Evolutionary conservation across 2,329 filamentous ascomycete genomes (phyloP).

Genomic region (Penicillium sp.): DNA sequence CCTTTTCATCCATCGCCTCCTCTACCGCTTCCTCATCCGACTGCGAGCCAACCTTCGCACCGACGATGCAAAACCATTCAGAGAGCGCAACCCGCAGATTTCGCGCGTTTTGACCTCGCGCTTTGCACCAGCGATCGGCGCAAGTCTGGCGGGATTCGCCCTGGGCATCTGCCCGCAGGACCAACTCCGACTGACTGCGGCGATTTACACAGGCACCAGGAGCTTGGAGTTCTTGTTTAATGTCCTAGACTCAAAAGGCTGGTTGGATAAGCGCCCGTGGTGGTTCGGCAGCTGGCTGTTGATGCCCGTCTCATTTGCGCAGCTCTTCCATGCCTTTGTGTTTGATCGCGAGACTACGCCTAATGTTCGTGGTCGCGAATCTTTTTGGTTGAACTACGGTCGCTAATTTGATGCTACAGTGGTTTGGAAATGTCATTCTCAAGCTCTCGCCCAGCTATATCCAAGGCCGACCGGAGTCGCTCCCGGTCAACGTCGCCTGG

Average conservation of each 20-base stretch:
- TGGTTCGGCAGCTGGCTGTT: conserved; percentile 80
- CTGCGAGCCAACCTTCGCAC: conserved; percentile 70
- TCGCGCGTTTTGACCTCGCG: conserved; percentile 67
- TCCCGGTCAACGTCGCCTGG: conserved; percentile 62
- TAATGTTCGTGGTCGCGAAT: conserved; percentile 38
- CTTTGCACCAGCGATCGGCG: conserved; percentile 81
- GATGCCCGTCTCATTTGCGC: conserved; percentile 66
- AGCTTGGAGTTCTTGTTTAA: conserved; percentile 84
- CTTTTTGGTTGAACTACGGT: conserved; percentile 1
- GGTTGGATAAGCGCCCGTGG: conserved; percentile 60
- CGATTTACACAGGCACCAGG: conserved; percentile 71
- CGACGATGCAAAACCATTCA: conserved; percentile 70
- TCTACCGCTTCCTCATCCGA: conserved; percentile 80
- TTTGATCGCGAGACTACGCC: conserved; percentile 70
- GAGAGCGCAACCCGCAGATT: conserved; percentile 69
- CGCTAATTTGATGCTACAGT: conserved; percentile 25
- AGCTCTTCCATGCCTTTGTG: conserved; percentile 65
- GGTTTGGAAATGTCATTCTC: conserved; percentile 58
- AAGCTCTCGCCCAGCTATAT: conserved; percentile 70
- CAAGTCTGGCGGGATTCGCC: conserved; percentile 74
- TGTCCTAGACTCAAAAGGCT: conserved; percentile 63
- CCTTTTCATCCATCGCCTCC: conserved; percentile 75
- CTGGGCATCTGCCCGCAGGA: conserved; percentile 65
- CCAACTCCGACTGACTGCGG: conserved; percentile 66
- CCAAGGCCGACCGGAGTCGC: conserved; percentile 59